Evolutionary conservation across 768 basidiomycete species (phyloP), one percentile per base, ranked within the genome.

Genomic region (Leccinum boreale): DNA sequence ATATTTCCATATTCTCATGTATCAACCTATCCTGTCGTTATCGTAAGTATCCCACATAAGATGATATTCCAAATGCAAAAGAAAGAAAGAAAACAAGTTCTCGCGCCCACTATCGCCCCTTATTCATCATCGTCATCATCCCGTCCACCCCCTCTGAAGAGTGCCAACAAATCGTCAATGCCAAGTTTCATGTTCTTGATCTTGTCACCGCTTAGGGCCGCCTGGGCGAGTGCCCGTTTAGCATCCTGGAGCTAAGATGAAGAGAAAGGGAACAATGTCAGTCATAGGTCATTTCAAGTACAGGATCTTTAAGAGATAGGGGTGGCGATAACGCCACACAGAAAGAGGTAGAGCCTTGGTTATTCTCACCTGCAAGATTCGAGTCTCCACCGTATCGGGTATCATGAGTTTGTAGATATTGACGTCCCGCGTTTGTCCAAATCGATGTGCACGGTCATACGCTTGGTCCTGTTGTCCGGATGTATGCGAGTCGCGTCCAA

Each of bases 331-430:
- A 29, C 7, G 10, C 23, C 9, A 10, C 7, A 33, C 2, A 15
- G 14, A 10, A 21, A 44, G 21, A 29, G 48, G 36, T 24, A 46
- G 12, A 46, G 61, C n/a, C 7, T 42, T 17, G 33, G 39, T 23
- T 33, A 33, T 39, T 62, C 76, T 45, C 50, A 90, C 90, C 64
- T 75, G 77, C 33, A 95, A 75, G 60, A 96, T 93, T 49, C 94
- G 86, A 66, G 92, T 85, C 67, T 96, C 94, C 8, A 97, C 90
- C 2, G 92, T 94, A 26, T 85, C 78, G 44, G 88, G 85, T 55
- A 98, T 87, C 64, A 88, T 92, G 29, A 98, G 82, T 74, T 94
- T 94, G 78, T 85, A 91, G 61, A 94, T 95, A 66, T 89, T 84
- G 42, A 97, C 95, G 59, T 89, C 83, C 26, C 87, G 84, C 50